Base-by-base conservation (phyloP, 371 early-diverging fungal genomes). In the Enterospora canceri region DNA sequence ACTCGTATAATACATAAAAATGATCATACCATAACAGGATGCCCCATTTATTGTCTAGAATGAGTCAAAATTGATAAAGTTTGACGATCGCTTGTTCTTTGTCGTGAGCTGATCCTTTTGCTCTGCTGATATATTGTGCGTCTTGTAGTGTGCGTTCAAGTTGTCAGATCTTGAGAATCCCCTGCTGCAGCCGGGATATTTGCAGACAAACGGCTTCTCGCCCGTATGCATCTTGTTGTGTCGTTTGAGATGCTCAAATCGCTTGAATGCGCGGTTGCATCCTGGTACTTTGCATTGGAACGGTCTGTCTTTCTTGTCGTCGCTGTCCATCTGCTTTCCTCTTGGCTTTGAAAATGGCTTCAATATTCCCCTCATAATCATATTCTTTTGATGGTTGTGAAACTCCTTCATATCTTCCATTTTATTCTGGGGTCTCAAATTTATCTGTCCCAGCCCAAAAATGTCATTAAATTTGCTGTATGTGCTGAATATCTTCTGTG, bases 161-260 rank as follows among this genome's bases (percentile, higher is more conserved):
- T 90, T 90, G 78, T 91, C 91, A 29, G 87, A 87, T 54, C 91
- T 83, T 12, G 87, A 85, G 78, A 91, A 91, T 0, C 83, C 74
- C 71, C 87, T 87, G 31, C 80, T 82, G 75, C 92, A 91, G 57
- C 85, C 84, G 0, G 62, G 71, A 30, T 83, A 79, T 18, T 83
- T 82, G 71, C 91, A 90, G 60, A 83, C 83, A 77, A 83, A 89
- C 0, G 91, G 91, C 58, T 84, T 86, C 75, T 88, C 89, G 18
- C 89, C 90, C 0, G 89, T 89, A 67, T 90, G 90, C 4, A 89
- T 89, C 69, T 89, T 84, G 73, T 87, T 77, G 74, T 88, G 89
- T 23, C 90, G 83, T 56, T 87, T 85, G 56, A 90, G 76, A 73
- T 89, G 88, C 67, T 90, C 90, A 46, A 84, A 79, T 1, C 88